Evolutionary conservation across 352 stramenopile genomes (phyloP).

Genomic region (Globisporangium recalcitrans): DNA sequence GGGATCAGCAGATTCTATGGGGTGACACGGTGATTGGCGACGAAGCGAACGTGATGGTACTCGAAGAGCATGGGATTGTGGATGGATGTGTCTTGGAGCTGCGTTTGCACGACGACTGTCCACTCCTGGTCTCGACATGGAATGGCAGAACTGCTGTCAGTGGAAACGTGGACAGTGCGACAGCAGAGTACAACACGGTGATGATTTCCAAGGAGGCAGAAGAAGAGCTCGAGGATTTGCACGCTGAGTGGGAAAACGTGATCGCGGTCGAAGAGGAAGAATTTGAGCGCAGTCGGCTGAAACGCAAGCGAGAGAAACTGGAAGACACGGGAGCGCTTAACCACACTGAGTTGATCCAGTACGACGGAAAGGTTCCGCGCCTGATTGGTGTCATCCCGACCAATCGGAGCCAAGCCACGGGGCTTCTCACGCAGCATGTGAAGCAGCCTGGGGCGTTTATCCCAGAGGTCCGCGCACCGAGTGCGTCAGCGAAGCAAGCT

Average conservation of each 20-base stretch:
- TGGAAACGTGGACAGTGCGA: slow-evolving; percentile 16
- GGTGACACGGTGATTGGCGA: slow-evolving; percentile 72
- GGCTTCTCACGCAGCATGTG: slow-evolving; percentile 5
- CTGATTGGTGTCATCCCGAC: slow-evolving; percentile 56
- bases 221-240: slow-evolving; percentile 66
- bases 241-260: slow-evolving; percentile 64
- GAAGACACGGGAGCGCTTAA: slow-evolving; percentile 42
- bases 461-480: not conserved
- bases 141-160: slow-evolving; percentile 40
- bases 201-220: slow-evolving; percentile 81
- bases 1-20: slow-evolving; percentile 79
- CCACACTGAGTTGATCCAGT: slow-evolving; percentile 62
- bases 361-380: slow-evolving; percentile 36
- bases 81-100: slow-evolving; percentile 64
- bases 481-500: not conserved
- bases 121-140: slow-evolving; percentile 62
- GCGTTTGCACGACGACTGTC: slow-evolving; percentile 71
- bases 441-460: not conserved
- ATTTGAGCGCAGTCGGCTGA: slow-evolving; percentile 40
- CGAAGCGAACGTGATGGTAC: slow-evolving; percentile 63
- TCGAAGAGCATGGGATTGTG: slow-evolving; percentile 66
- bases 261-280: slow-evolving; percentile 49
- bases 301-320: slow-evolving; percentile 51
- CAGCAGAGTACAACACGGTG: slow-evolving; percentile 70
- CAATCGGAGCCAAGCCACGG: not conserved